Evolutionary conservation across 2,329 filamentous ascomycete species (phyloP), one percentile per base, ranked within the genome.

Genomic region (Fusarium virguliforme): DNA sequence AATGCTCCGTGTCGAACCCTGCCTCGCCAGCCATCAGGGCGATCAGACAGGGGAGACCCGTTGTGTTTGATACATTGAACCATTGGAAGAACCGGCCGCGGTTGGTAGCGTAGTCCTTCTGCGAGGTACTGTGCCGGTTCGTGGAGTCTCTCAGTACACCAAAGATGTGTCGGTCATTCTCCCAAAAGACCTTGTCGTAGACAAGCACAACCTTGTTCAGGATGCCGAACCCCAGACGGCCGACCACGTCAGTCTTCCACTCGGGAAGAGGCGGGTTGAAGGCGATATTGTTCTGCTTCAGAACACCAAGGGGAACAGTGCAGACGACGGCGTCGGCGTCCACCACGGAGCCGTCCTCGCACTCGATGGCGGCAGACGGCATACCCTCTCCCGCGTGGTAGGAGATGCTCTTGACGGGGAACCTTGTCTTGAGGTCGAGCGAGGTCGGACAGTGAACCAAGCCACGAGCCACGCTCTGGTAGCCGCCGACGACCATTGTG

Each of bases 71-170:
- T 60, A 94, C 94, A 76, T 99, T 98, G 89, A 97, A 98, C 89
- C 97, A 98, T 74, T 99, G 89, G 77, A 98, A 99, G 82, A 97
- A 97, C 26, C 95, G 91, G n/a, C 95, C 95, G 59, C 95, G 90
- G 67, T 90, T 91, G 4, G 87, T 85, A 6, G 90, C 85, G 76
- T 98, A 98, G 71, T 97, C 93, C 56, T 88, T 88, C 76, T 97
- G 94, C 48, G 90, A 85, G 60, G 95, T 86, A 77, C 94, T 97
- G 62, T 90, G 87, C 4, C 87, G 84, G 65, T 89, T 88, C 24
- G 87, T 84, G 4, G 95, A 90, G 72, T 94, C 90, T 63, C 95
- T 91, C 43, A 99, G 84, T 41, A 97, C 89, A 10, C 96, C 97
- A 79, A 99, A 98, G 80, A 99, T 98, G 79, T 99, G 94, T 71